A percentile compares a stretch with the other conserved stretches of the same genome.
Evolutionary conservation across 2,329 filamentous ascomycete genomes (phyloP).

Genomic region (Ophiostoma ips): DNA sequence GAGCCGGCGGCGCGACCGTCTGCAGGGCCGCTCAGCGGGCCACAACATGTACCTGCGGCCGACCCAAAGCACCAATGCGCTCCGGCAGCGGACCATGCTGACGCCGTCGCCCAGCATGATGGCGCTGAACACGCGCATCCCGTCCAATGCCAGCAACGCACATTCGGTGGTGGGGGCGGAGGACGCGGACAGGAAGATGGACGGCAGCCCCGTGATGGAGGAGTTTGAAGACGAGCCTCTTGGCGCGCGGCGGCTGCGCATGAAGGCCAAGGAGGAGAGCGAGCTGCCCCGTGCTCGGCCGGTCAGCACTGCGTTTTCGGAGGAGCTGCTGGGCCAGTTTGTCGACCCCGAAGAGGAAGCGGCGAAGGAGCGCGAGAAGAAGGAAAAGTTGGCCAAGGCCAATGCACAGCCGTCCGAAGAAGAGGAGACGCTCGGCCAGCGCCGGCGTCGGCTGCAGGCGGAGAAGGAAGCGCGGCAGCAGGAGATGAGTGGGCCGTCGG

Average conservation of each 20-base stretch:
- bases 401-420: constrained; percentile 28
- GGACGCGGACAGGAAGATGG: constrained; percentile 12
- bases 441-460: constrained; percentile 58
- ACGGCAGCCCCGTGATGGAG: constrained; percentile 24
- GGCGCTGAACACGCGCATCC: constrained; percentile 10
- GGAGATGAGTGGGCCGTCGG: constrained; percentile 26
- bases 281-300: constrained; percentile 40
- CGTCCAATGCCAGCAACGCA: constrained; percentile 3
- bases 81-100: constrained; percentile 32
- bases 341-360: constrained; percentile 31
- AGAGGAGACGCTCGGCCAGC: constrained; percentile 68
- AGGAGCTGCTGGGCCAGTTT: constrained; percentile 54
- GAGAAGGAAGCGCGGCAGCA: constrained; percentile 49
- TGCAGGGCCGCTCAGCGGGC: constrained; percentile 46
- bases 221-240: constrained; percentile 53
- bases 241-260: constrained; percentile 47
- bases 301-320: constrained; percentile 52
- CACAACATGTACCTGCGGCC: constrained; percentile 17
- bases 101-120: constrained; percentile 22
- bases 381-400: constrained; percentile 11
- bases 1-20: constrained; percentile 58
- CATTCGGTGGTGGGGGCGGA: background rate
- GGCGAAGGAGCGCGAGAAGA: constrained; percentile 21
- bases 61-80: constrained; percentile 9
- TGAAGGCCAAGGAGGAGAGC: constrained; percentile 42